Conservation (phyloP, 108 stramenopile genomes). For the Nitzschia putrida region DNA sequence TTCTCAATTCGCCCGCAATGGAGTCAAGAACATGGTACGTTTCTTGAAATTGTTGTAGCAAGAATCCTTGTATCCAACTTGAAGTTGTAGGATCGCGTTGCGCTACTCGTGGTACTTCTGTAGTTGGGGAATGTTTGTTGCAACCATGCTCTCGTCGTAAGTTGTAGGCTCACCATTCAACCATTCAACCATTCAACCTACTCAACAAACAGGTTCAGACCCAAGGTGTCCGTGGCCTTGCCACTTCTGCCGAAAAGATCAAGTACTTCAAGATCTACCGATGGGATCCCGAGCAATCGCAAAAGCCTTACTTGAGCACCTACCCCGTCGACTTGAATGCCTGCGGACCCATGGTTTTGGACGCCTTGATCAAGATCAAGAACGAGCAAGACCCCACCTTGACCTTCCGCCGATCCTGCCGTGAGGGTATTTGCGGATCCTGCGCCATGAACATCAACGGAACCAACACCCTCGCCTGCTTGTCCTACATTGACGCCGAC, state of each 20-base stretch:
- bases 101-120: no score
- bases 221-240: slow-evolving; percentile 12
- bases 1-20: slow-evolving; percentile 3
- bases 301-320: slow-evolving; percentile 80
- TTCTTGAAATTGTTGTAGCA: no score
- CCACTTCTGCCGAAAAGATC: slow-evolving; percentile 62
- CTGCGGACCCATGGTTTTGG: slow-evolving; percentile 97
- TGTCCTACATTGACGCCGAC: slow-evolving; percentile 88
- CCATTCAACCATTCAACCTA: no score
- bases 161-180: no score
- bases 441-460: slow-evolving; percentile 99
- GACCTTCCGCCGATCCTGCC: slow-evolving; percentile 96
- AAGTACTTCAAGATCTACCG: slow-evolving; percentile 97
- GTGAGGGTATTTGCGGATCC: slow-evolving; percentile 97
- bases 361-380: slow-evolving; percentile 97
- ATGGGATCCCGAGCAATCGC: slow-evolving; percentile 96
- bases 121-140: no score
- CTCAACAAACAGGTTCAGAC: slow-evolving; percentile 3
- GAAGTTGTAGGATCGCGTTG: no score
- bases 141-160: no score
- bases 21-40: slow-evolving; percentile 13
- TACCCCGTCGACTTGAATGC: slow-evolving; percentile 95
- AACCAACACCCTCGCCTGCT: slow-evolving; percentile 94
- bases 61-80: no score
- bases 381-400: slow-evolving; percentile 94